phyloP scores from a whole-genome alignment of 78 protist genomes.

The Dictyostelium firmibasis region DNA sequence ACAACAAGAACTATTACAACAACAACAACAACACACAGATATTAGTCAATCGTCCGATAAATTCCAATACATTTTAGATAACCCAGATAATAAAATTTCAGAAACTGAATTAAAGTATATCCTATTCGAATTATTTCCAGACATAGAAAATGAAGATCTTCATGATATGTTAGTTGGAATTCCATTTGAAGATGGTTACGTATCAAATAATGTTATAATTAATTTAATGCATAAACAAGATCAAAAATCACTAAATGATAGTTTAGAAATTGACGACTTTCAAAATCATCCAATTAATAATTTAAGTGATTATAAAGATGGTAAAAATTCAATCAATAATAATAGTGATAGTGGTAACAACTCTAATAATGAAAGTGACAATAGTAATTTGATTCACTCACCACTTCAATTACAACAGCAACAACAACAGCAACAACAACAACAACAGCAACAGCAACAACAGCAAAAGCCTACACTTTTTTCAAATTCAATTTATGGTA shows the following conservation, averaged over 20 bases:
- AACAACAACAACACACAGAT: background rate
- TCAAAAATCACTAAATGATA: background rate
- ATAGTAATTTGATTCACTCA: background rate
- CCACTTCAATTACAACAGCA: background rate
- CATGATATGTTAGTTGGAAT: background rate
- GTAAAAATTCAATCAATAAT: background rate
- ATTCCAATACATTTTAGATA: background rate
- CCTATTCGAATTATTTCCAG: background rate
- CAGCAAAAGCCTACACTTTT: background rate
- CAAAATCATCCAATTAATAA: constrained; percentile 7
- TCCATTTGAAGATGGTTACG: background rate
- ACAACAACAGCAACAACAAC: background rate
- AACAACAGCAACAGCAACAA: background rate
- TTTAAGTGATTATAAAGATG: background rate
- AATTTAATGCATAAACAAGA: background rate
- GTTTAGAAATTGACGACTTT: background rate
- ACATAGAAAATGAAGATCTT: background rate
- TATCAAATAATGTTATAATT: background rate
- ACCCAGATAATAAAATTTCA: background rate
- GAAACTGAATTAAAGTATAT: background rate
- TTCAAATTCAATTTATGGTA: background rate
- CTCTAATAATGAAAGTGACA: background rate
- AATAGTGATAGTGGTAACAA: background rate
- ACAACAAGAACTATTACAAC: background rate
- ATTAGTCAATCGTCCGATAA: background rate